Conservation (phyloP, 768 basidiomycete genomes). For the Boletus edulis region DNA sequence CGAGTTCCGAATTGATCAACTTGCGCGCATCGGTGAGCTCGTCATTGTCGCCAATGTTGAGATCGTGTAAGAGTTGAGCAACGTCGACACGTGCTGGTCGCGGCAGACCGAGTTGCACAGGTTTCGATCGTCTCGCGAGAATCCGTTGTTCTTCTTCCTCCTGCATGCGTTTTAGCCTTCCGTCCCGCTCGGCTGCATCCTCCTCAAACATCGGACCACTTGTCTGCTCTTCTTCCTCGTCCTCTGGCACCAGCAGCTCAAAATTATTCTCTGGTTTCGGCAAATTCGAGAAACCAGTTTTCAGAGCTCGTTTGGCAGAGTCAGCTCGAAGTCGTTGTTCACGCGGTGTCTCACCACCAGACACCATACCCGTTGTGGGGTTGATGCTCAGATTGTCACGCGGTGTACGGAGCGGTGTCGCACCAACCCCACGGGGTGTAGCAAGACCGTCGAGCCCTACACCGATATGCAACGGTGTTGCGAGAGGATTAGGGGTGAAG, state of each 20-base stretch:
- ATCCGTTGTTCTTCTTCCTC: conserved; percentile 79
- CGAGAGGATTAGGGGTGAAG: conserved; percentile 95
- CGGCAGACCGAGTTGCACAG: conserved; percentile 80
- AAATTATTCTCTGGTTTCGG: conserved; percentile 98
- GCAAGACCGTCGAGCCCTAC: conserved; percentile 43
- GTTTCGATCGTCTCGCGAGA: conserved; percentile 78
- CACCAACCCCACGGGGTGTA: conserved; percentile 56
- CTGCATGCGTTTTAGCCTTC: conserved; percentile 54
- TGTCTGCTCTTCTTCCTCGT: conserved; percentile 55
- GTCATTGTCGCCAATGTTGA: conserved; percentile 51
- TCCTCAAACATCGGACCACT: conserved; percentile 47
- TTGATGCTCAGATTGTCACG: conserved; percentile 93
- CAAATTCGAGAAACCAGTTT: conserved; percentile 77
- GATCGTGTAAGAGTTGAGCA: conserved; percentile 54
- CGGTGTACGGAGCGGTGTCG: conserved; percentile 93
- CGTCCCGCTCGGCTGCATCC: conserved; percentile 93
- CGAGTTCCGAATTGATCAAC: conserved; percentile 77
- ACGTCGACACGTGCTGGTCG: conserved; percentile 84
- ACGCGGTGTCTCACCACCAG: conserved; percentile 68
- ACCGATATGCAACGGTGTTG: conserved; percentile 68
- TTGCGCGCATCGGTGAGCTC: conserved; percentile 50
- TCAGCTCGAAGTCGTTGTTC: conserved; percentile 62
- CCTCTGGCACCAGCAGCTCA: conserved; percentile 88
- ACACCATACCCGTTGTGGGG: conserved; percentile 54
- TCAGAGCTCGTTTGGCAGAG: conserved; percentile 72